Conservation (phyloP, 164 flowering plant species). For the Akebia trifoliata region DNA sequence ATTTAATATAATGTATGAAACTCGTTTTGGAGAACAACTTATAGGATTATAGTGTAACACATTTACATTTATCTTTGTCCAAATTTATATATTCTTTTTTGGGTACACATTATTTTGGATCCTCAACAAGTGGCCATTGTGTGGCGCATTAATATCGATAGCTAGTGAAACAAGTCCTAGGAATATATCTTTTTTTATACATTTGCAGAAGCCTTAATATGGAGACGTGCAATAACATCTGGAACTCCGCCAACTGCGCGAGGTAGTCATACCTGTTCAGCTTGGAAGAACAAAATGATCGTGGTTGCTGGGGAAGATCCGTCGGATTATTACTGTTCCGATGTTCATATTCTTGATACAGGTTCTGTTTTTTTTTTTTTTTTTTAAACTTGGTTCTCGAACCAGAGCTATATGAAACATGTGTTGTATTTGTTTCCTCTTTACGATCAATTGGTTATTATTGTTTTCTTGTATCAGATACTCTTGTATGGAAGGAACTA, state of each 20-base stretch:
- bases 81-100: too few relatives aligned
- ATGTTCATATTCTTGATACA: slow-evolving; percentile 89
- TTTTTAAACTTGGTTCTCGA: background rate
- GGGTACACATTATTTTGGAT: background rate
- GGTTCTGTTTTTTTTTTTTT: slow-evolving; percentile 32
- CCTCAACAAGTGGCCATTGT: too few relatives aligned
- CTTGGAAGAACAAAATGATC: slow-evolving; percentile 77
- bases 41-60: too few relatives aligned
- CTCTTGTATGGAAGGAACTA: slow-evolving; percentile 77
- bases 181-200: background rate
- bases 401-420: background rate
- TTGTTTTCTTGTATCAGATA: slow-evolving; percentile 44
- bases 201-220: slow-evolving; percentile 65
- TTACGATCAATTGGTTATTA: slow-evolving; percentile 1
- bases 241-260: slow-evolving; percentile 87
- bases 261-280: slow-evolving; percentile 91
- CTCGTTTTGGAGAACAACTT: too few relatives aligned
- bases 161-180: background rate
- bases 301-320: slow-evolving; percentile 96
- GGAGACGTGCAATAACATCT: slow-evolving; percentile 68
- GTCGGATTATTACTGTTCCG: slow-evolving; percentile 73
- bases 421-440: background rate
- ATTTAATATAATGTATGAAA: background rate
- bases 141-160: too few relatives aligned
- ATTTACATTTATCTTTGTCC: too few relatives aligned